Base-by-base conservation (phyloP, 1,284 basidiomycete genomes). In the Apiotrichum sp. region DNA sequence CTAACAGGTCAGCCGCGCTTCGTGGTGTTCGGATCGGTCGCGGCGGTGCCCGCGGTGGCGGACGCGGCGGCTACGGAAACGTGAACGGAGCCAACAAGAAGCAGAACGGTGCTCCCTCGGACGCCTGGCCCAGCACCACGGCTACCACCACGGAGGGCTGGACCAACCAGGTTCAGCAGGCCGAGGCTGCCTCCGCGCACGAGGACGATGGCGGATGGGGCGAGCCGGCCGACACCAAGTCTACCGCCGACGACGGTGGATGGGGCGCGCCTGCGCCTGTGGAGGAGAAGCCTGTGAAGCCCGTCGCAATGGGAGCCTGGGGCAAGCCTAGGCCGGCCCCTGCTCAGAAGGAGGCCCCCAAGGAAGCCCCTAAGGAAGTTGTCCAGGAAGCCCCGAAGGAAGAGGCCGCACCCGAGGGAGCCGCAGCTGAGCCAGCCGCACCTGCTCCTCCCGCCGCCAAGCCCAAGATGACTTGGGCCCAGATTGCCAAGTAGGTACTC, bases 381-480 rank as follows among this genome's bases (percentile, higher is more conserved):
- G 16, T 32, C 14, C 34, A 47, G 45, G 45, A 47, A 16, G 45
- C 45, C 16, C 35, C 47, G 35, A 47, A 47, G 47, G 47, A 47
- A 36, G 45, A n/a, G 16, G 33, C 6, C 45, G 6, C 45, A 32
- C 33, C 11, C 10, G 47, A 47, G 22, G 47, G 22, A n/a, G 35
- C 35, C 35, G 47, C 47, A 13, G 35, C 47, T 22, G 47, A 36
- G 34, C 39, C 40, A 5, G 39, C 48, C 13, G n/a, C 40, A 4
- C 40, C 48, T 2, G 48, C 48, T 3, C 36, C 40, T 6, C 48
- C 48, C 9, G 38, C 48, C 6, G 48, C 40, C n/a, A 50, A 50
- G 62, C 66, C 73, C 36, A 77, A 74, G 65, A 69, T 73, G 67
- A 77, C 74, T 43, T 78, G 76, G 76, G 76, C 76, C 16, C 76